Conservation (phyloP, 2,329 filamentous ascomycete genomes). For the Emmonsiellopsis sp. region DNA sequence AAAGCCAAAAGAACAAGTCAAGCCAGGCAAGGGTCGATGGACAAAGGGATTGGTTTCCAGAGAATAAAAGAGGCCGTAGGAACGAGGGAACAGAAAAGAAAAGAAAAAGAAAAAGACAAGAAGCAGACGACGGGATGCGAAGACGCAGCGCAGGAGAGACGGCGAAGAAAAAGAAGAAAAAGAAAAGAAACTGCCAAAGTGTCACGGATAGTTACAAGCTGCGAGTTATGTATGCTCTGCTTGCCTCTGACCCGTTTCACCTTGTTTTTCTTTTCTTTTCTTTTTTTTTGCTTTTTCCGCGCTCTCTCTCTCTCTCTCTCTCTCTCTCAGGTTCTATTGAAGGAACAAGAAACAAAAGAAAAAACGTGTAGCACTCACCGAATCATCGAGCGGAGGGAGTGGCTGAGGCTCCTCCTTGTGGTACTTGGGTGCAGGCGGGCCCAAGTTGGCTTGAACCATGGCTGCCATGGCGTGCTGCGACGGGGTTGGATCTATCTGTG, state of each 20-base stretch:
- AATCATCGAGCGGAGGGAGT: slow-evolving; percentile 29
- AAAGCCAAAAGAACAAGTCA: neutral
- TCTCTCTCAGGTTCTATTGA: neutral
- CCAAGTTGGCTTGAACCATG: slow-evolving; percentile 35
- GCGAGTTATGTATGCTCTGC: neutral
- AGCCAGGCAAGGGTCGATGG: neutral
- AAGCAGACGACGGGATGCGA: slow-evolving; percentile 5
- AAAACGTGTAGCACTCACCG: slow-evolving; percentile 30
- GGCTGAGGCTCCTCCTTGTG: slow-evolving; percentile 35
- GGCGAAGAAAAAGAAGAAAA: slow-evolving; percentile 1
- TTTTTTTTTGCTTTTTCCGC: slow-evolving; percentile 7
- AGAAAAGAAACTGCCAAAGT: neutral
- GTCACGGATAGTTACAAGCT: neutral
- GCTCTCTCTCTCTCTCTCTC: neutral
- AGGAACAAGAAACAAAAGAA: neutral
- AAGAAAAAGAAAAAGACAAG: slow-evolving; percentile 10
- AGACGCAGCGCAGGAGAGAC: slow-evolving; percentile 10
- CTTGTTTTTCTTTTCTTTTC: slow-evolving; percentile 9
- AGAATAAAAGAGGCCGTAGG: neutral
- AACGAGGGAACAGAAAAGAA: neutral
- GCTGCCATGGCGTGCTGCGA: slow-evolving; percentile 27
- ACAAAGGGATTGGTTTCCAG: neutral
- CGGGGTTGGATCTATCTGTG: slow-evolving; percentile 10
- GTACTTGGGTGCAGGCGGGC: slow-evolving; percentile 32
- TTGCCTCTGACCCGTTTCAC: neutral